Conservation (phyloP, 2,329 filamentous ascomycete genomes). For the Chaetomiaceae sp. region DNA sequence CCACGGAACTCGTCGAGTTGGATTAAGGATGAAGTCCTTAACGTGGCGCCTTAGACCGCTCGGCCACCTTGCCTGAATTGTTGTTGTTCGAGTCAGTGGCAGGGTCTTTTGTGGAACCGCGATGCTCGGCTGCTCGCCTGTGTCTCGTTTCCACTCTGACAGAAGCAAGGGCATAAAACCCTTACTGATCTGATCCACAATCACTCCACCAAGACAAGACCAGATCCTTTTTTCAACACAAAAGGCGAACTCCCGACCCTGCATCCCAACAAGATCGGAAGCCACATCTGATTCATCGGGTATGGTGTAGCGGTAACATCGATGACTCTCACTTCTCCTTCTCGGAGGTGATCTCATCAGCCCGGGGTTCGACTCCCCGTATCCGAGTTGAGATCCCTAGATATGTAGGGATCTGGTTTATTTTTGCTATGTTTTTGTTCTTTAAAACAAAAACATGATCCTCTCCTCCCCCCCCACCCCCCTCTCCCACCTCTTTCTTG, state of each 20-base stretch:
- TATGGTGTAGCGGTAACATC: constrained; percentile 12
- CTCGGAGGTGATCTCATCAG: constrained; percentile 6
- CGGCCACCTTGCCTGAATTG: constrained; percentile 4
- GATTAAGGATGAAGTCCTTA: constrained; percentile 5
- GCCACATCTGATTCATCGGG: constrained; percentile 3
- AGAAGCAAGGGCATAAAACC: neutral
- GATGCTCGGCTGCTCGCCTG: neutral
- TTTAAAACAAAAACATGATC: too few species aligned
- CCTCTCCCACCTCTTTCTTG: too few species aligned
- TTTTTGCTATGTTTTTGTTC: too few species aligned
- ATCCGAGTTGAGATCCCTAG: too few species aligned
- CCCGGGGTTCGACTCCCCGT: constrained; percentile 11
- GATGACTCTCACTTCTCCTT: constrained; percentile 11
- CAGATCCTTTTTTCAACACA: neutral
- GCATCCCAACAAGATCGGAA: neutral
- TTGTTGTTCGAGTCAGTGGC: neutral
- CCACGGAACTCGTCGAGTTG: constrained; percentile 2
- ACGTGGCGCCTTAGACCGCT: constrained; percentile 8
- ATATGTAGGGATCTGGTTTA: too few species aligned
- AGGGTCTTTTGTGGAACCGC: neutral
- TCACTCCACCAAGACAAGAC: neutral
- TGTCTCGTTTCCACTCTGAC: neutral
- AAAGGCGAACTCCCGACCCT: neutral
- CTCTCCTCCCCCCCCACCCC: too few species aligned
- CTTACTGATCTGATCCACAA: neutral